Base-by-base conservation (phyloP, 1,284 basidiomycete species). In the Puccinia polysora region DNA sequence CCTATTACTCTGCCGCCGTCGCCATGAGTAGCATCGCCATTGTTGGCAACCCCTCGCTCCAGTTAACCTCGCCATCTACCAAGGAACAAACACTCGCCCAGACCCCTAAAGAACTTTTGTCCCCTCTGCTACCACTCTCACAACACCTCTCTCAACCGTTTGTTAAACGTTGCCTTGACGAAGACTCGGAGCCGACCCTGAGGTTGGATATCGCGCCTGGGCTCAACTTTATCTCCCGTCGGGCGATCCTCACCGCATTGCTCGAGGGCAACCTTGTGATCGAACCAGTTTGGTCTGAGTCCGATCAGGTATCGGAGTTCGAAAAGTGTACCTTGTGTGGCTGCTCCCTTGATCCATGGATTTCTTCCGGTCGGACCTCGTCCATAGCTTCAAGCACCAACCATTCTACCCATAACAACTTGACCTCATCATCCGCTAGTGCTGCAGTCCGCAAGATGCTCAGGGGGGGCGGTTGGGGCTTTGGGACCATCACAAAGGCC, bases 121-220 rank as follows among this genome's bases (percentile, higher is more conserved):
- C 84, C 91, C 32, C 82, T 90, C 59, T 80, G 76, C 58, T 78
- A 28, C 76, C 80, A 7, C 78, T 81, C 12, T 77, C 76, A 28
- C 78, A 80, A 56, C 77, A 81, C 32, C 73, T 77, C 1, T 85
- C 86, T 0, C 84, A 93, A 58, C 89, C 94, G 0, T 97, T 97
- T 81, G 81, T 97, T 30, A 85, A 89, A 18, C 85, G 95, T 38
- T 81, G 93, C 23, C 81, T 89, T 30, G 83, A 84, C 2, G 96
- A 98, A 81, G 95, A 98, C 80, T 90, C 94, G 20, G 96, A 98
- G 75, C 91, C 95, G 0, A 91, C 92, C 0, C 83, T 97, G 43
- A 87, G 96, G 2, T 85, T 98, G 28, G 93, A 97, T 78, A 82
- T 91, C n/a, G 93, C 95, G 0, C 91, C 94, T 0, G 91, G 92